A percentile compares a stretch with the other conserved stretches of the same genome.
Evolutionary conservation across 225 moss, liverwort and hornwort species (phyloP).

Genomic region (Straminergon stramineum): DNA sequence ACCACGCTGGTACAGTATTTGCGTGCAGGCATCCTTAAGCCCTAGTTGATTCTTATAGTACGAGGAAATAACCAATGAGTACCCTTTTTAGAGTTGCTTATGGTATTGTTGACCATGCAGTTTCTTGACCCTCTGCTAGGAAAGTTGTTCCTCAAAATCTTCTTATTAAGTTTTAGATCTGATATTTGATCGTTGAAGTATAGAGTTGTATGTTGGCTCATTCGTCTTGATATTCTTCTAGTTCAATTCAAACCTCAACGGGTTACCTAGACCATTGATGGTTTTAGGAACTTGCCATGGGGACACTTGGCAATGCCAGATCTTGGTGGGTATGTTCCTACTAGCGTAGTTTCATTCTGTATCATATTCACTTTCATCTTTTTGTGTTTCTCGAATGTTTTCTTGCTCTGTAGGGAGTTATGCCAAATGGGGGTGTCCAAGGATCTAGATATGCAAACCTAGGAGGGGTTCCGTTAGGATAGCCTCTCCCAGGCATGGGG

Average conservation of each 20-base stretch:
- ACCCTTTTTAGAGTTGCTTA: neutral
- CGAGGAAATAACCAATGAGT: neutral
- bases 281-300: neutral
- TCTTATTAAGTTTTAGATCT: neutral
- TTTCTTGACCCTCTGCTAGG: neutral
- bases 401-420: conserved; percentile 30
- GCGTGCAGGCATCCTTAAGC: neutral
- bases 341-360: neutral
- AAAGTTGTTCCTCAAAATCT: neutral
- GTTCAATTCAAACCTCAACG: neutral
- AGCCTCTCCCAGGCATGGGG: conserved; percentile 54
- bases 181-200: neutral
- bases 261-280: neutral
- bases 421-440: conserved; percentile 29
- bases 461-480: conserved; percentile 41
- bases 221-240: neutral
- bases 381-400: neutral
- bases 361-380: neutral
- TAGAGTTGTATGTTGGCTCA: neutral
- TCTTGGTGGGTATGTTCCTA: conserved; percentile 17
- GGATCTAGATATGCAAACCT: conserved; percentile 61
- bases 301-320: conserved; percentile 1
- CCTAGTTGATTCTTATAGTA: neutral
- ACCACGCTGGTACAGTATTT: conserved; percentile 15
- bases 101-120: neutral